Percentiles rank a stretch among this genome's conserved stretches.
Evolutionary conservation across 257 asterid genomes (phyloP).

Genomic region (Ajuga chamaepitys): DNA sequence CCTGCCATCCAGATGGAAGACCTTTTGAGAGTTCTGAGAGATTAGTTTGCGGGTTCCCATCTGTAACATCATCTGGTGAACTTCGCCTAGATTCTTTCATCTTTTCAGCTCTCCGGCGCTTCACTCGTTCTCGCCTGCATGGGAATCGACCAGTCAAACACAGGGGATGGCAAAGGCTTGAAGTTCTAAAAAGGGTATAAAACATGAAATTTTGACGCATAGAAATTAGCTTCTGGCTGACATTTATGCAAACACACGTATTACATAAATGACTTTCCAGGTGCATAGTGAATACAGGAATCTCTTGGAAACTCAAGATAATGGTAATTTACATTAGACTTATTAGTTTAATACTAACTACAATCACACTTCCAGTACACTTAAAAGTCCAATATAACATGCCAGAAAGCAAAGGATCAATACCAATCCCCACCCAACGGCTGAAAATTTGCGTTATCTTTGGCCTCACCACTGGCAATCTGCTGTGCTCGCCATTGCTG

Average conservation of each 20-base stretch:
- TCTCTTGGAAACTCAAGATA: neutral
- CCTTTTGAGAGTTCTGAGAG: slow-evolving; percentile 52
- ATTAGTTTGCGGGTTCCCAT: slow-evolving; percentile 43
- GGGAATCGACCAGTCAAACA: slow-evolving; percentile 16
- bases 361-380: neutral
- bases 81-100: slow-evolving; percentile 36
- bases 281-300: neutral
- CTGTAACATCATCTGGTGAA: slow-evolving; percentile 31
- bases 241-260: neutral
- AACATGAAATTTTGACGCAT: neutral
- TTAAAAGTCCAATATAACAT: neutral
- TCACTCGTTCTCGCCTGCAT: slow-evolving; percentile 93
- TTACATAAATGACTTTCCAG: neutral
- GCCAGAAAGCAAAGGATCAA: slow-evolving; percentile 10
- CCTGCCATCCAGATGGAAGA: slow-evolving; percentile 98
- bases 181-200: neutral
- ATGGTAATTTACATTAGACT: neutral
- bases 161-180: neutral
- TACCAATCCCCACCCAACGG: slow-evolving; percentile 99
- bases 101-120: slow-evolving; percentile 65
- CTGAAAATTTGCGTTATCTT: slow-evolving; percentile 90
- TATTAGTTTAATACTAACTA: neutral
- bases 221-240: neutral
- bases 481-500: slow-evolving; percentile 94
- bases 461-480: slow-evolving; percentile 89